Evolutionary conservation across 257 asterid genomes (phyloP), one percentile per base, ranked within the genome.

Genomic region (Nicotiana undulata): DNA sequence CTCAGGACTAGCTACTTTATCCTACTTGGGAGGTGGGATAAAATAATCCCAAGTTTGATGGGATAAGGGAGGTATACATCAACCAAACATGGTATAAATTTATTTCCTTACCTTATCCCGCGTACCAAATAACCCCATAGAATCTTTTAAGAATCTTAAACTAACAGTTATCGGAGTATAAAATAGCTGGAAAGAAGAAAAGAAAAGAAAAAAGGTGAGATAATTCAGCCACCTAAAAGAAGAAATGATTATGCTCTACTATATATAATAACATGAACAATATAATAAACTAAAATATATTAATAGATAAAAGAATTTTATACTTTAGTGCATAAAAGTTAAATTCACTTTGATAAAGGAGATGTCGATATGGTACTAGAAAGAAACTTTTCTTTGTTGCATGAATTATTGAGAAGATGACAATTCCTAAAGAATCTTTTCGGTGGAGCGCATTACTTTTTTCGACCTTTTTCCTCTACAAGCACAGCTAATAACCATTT

Each of bases 341-440:
- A 68, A 22, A 22, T 70, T 31, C 58, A 40, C 46, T 40, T 70
- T 40, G 58, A 68, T 26, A 52, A 20, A 5, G 31, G 60, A 5
- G 60, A 8, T 22, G 37, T 13, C 44, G 77, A 40, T 44, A 70
- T 70, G 77, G 37, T 13, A 72, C 60, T 46, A 0, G 0, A 44
- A 40, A 68, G 77, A 1, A 46, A 24, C 61, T 72, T 20, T 70
- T 70, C 22, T 70, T 44, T 70, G 34, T 70, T 22, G 77, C 59
- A 44, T 70, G 59, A 70, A 72, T 46, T 72, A 72, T 72, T 49
- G 75, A 40, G 44, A 70, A 72, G 44, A 49, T 49, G 78, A 72
- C 78, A 46, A 72, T 24, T 22, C 24, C 24, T 24, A 49, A 72
- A 24, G 16, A 72, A 72, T 70, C 59, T 70, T 44, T 70, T 44